Percentiles rank a stretch among this genome's conserved stretches.
Conservation (phyloP, 2,329 filamentous ascomycete species). For the Fonsecaea nubica region DNA sequence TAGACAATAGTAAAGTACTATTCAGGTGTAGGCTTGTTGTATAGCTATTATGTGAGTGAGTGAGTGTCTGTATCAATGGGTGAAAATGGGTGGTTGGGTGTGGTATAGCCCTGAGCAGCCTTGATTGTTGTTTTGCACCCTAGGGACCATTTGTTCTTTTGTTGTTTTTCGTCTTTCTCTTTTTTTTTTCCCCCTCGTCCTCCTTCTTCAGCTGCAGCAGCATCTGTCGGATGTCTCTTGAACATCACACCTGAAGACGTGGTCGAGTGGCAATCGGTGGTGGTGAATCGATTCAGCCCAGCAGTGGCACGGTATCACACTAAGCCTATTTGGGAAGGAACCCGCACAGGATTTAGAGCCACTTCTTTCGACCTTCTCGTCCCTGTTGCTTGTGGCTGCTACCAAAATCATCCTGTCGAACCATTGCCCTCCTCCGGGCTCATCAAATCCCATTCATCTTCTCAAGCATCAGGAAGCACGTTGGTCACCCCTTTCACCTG, state of each 20-base stretch:
- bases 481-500: not conserved
- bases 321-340: conserved; percentile 26
- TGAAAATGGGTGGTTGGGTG: not conserved
- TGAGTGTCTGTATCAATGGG: not conserved
- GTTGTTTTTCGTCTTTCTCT: not conserved
- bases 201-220: not conserved
- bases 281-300: no score
- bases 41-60: no score
- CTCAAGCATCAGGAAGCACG: not conserved
- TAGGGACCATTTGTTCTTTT: not conserved
- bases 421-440: not conserved
- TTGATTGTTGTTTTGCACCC: no score
- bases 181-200: not conserved
- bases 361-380: conserved; percentile 5
- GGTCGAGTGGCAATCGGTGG: no score
- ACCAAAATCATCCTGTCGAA: not conserved
- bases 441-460: not conserved
- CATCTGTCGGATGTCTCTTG: no score
- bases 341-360: conserved; percentile 16
- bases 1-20: no score
- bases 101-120: not conserved
- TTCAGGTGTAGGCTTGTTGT: no score
- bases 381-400: not conserved
- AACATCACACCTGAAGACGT: no score
- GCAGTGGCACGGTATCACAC: not conserved